Evolutionary conservation across 768 basidiomycete species (phyloP), one percentile per base, ranked within the genome.

Genomic region (Leccinum disarticulatum): DNA sequence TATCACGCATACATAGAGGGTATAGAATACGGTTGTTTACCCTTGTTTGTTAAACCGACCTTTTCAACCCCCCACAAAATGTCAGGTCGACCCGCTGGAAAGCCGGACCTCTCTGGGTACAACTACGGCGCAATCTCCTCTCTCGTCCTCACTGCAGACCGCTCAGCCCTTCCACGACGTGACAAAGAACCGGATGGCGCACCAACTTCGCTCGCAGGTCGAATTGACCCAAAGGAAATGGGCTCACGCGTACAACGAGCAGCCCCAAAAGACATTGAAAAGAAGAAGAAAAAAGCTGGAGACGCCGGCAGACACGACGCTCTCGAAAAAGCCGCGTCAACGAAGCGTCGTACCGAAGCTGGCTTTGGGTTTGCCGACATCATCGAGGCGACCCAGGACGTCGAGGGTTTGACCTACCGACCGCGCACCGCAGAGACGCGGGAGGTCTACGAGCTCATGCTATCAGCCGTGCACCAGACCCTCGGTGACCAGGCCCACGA

Each of bases 121-220:
- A 97, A 97, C 80, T 98, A 98, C 82, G 87, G 90, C 50, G 92
- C 92, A 56, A 95, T 98, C 70, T 93, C 93, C 30, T 95, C 93
- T 22, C 83, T 98, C 48, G 96, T 98, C 49, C 81, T 98, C 69
- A 95, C 91, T n/a, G 93, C 96, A 13, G 90, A 93, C 77, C 81
- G 87, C 56, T 89, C 90, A 54, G 83, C 81, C 2, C 77, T 93
- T 54, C 91, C 91, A 19, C 83, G 93, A 51, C 82, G 95, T 62
- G 93, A 95, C 81, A 91, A 91, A 77, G 96, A 99, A 73, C 95
- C 95, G 7, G 95, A 97, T 79, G 96, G 97, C 62, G 93, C 94
- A 8, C 92, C 95, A 10, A 95, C 95, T 15, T 88, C 95, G 2
- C 86, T 98, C 35, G 89, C 87, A 49, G 97, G 97, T 15, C 85